Conservation (phyloP, 805 yeast species). For the Starmerella apis region DNA sequence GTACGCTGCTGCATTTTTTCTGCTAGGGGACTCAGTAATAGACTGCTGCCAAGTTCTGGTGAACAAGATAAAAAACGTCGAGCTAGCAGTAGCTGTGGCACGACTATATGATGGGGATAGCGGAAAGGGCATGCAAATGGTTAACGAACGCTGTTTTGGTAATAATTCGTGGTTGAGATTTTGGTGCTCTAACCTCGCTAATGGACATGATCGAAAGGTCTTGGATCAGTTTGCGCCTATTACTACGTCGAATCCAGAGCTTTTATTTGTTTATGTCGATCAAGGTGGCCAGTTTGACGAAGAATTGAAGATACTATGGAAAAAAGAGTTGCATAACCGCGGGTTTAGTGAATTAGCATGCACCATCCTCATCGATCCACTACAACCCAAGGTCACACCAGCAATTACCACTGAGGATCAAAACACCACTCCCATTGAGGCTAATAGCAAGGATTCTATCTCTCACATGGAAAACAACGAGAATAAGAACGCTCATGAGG, state of each 20-base stretch:
- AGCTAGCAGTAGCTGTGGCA: conserved; percentile 71
- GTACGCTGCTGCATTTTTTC: conserved; percentile 83
- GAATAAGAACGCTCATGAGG: conserved; percentile 25
- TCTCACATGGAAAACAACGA: neutral
- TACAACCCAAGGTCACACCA: neutral
- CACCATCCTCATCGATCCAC: neutral
- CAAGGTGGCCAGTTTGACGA: conserved; percentile 7
- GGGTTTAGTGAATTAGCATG: neutral
- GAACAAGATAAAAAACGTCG: conserved; percentile 54
- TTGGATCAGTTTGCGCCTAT: neutral
- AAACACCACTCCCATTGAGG: neutral
- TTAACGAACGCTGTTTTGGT: conserved; percentile 20
- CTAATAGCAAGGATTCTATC: neutral
- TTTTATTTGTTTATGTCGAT: neutral
- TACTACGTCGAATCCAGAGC: neutral
- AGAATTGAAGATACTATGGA: neutral
- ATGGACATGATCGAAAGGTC: conserved; percentile 5
- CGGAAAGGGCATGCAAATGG: conserved; percentile 41
- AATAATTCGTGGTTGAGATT: conserved; percentile 9
- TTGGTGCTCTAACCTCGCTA: conserved; percentile 25
- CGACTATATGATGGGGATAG: conserved; percentile 57
- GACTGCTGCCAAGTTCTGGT: conserved; percentile 72
- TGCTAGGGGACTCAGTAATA: conserved; percentile 60
- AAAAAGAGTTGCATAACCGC: neutral
- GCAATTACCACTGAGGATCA: neutral